Base-by-base conservation (phyloP, 1,284 basidiomycete species). In the Austroboletus niveus region DNA sequence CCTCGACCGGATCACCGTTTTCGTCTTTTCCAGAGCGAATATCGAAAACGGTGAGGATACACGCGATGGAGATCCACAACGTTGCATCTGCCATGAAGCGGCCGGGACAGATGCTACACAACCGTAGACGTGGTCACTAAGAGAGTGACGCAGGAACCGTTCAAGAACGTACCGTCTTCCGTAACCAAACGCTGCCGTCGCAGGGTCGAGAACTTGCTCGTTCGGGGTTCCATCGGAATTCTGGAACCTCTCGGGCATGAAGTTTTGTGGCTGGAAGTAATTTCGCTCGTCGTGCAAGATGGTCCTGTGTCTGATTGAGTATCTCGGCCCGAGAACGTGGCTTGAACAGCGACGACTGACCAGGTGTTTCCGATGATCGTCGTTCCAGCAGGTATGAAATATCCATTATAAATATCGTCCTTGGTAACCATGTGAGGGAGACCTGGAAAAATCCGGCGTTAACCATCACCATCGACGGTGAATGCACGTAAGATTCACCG, bases 61-160 rank as follows among this genome's bases (percentile, higher is more conserved):
- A 76, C 12, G 75, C 79, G n/a, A 80, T 70, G 0, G 76, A 74
- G 32, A 80, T 73, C 75, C 76, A 80, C 9, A 80, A 55, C 40
- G 75, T 74, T 0, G 74, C 69, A 48, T 76, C 75, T 8, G 75
- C 79, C 62, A 76, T 69, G 58, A 72, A 74, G 15, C 76, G 71
- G 6, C 79, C 79, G 4, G 79, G 79, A 54, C 78, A 80, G 17
- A 75, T 71, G 29, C 78, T 74, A 27, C n/a, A 35, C 3, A 22
- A 8, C 31, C 34, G 15, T 35, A 6, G 39, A 40, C 22, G 3
- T 24, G 4, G 15, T 8, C 15, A 38, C 62, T 17, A 56, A n/a
- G 2, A 41, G 40, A 20, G n/a, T 8, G 36, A 9, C n/a, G n/a
- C n/a, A 27, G 5, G 7, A 40, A 2, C 20, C 30, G 30, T 22